A percentile compares a stretch with the other conserved stretches of the same genome.
Evolutionary conservation across 139 green algal species (phyloP).

Genomic region (Haematococcus sp.): DNA sequence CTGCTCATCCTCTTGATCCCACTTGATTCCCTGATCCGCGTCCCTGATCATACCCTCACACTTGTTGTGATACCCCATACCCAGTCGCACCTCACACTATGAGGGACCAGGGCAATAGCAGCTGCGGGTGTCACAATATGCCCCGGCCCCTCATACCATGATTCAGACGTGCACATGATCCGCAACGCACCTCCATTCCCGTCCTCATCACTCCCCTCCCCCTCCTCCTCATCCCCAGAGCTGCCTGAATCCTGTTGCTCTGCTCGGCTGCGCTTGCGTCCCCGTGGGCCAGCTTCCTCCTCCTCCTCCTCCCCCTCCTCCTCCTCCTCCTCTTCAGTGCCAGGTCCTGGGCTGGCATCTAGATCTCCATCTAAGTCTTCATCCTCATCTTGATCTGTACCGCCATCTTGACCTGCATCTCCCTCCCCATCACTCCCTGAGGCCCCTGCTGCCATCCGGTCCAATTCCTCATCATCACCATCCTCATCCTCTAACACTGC

Average conservation of each 20-base stretch:
- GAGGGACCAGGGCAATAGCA: too few relatives aligned
- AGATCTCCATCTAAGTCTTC: background rate
- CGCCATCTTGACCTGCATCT: background rate
- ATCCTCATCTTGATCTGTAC: background rate
- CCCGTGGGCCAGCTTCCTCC: background rate
- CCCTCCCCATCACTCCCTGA: background rate
- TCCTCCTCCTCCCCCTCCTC: conserved; percentile 5
- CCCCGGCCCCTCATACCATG: too few relatives aligned
- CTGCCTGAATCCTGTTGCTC: background rate
- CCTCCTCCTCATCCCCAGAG: background rate
- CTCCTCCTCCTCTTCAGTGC: background rate
- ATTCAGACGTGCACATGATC: too few relatives aligned
- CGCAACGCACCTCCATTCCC: background rate
- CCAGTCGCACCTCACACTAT: too few relatives aligned
- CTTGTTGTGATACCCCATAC: too few relatives aligned
- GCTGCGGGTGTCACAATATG: too few relatives aligned
- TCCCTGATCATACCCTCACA: too few relatives aligned
- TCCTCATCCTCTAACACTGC: background rate
- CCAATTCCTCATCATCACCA: conserved; percentile 1
- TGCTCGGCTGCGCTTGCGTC: background rate
- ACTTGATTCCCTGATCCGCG: too few relatives aligned
- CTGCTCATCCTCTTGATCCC: too few relatives aligned
- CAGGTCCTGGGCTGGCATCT: background rate
- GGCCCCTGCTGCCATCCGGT: background rate
- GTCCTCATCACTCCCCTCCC: background rate